Evolutionary conservation across 208 protist genomes (phyloP).

Genomic region (Leishmania braziliensis): DNA sequence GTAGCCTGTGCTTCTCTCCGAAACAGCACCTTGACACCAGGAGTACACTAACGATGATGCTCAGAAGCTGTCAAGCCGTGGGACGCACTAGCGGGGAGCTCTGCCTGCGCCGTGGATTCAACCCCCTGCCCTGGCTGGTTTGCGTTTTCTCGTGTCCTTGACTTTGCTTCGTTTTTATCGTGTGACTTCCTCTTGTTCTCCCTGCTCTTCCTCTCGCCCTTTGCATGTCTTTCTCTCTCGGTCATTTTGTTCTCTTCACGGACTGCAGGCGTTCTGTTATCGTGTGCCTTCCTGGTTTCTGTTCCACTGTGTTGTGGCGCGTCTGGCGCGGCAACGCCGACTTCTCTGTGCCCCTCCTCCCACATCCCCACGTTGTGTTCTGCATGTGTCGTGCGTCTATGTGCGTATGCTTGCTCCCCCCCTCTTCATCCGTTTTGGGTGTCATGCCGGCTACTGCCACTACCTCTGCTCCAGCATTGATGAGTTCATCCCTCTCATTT

Average conservation of each 20-base stretch:
- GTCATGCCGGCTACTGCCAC: background rate
- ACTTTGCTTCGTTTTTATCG: constrained; percentile 6
- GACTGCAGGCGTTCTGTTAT: background rate
- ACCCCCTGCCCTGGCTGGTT: background rate
- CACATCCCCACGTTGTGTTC: too few relatives aligned
- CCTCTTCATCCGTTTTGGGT: background rate
- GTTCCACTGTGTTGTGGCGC: too few relatives aligned
- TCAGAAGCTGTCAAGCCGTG: background rate
- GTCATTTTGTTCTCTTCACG: background rate
- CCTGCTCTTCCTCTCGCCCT: background rate
- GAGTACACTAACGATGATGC: background rate
- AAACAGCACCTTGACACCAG: background rate
- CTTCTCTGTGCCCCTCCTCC: too few relatives aligned
- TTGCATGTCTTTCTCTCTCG: constrained; percentile 9
- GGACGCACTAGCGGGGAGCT: background rate
- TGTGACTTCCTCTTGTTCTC: constrained; percentile 2
- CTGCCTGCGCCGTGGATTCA: too few relatives aligned
- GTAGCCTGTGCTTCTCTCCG: background rate
- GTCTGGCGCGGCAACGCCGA: too few relatives aligned
- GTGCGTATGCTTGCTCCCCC: background rate
- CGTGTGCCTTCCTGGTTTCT: background rate
- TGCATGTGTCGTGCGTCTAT: background rate
- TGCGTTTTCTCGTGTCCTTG: constrained; percentile 17
- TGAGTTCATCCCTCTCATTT: background rate
- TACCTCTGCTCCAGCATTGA: background rate